phyloP scores from a whole-genome alignment of 2,329 filamentous ascomycete genomes.

The Colletotrichum musae region DNA sequence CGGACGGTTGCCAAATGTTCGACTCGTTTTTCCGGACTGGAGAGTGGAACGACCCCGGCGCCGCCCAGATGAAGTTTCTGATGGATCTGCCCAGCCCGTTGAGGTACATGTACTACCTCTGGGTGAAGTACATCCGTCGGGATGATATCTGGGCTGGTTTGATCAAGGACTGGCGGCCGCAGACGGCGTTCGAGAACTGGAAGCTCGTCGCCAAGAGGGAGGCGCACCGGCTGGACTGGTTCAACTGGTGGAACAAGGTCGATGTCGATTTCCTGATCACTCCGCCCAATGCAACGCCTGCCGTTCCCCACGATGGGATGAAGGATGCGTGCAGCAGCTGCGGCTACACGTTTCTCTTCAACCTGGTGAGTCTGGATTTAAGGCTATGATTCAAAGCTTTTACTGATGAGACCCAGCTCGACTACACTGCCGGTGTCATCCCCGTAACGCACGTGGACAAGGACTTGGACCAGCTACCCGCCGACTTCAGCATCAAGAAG shows the following conservation, averaged over 20 bases:
- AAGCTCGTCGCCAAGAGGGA: slow-evolving; percentile 83
- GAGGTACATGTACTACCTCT: slow-evolving; percentile 90
- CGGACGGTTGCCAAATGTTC: slow-evolving; percentile 87
- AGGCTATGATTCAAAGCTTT: not conserved
- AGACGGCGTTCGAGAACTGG: slow-evolving; percentile 86
- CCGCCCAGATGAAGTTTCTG: slow-evolving; percentile 80
- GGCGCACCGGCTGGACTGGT: slow-evolving; percentile 82
- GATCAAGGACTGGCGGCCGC: slow-evolving; percentile 79
- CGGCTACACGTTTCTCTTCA: slow-evolving; percentile 95
- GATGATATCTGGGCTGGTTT: slow-evolving; percentile 86
- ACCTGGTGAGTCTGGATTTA: slow-evolving; percentile 72
- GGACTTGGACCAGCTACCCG: slow-evolving; percentile 75
- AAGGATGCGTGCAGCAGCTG: slow-evolving; percentile 87
- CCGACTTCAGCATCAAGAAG: slow-evolving; percentile 70
- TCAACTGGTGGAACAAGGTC: slow-evolving; percentile 85
- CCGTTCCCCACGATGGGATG: slow-evolving; percentile 90
- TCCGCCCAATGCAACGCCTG: slow-evolving; percentile 91
- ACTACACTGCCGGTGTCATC: slow-evolving; percentile 87
- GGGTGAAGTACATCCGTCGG: slow-evolving; percentile 85
- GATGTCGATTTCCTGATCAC: slow-evolving; percentile 84
- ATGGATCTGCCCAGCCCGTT: slow-evolving; percentile 81
- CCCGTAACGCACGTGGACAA: slow-evolving; percentile 89
- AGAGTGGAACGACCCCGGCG: slow-evolving; percentile 86
- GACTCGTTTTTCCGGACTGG: slow-evolving; percentile 81
- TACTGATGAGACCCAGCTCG: slow-evolving; percentile 68